Evolutionary conservation across 2,329 filamentous ascomycete species (phyloP), one percentile per base, ranked within the genome.

Genomic region (Fonsecaea multimorphosa): DNA sequence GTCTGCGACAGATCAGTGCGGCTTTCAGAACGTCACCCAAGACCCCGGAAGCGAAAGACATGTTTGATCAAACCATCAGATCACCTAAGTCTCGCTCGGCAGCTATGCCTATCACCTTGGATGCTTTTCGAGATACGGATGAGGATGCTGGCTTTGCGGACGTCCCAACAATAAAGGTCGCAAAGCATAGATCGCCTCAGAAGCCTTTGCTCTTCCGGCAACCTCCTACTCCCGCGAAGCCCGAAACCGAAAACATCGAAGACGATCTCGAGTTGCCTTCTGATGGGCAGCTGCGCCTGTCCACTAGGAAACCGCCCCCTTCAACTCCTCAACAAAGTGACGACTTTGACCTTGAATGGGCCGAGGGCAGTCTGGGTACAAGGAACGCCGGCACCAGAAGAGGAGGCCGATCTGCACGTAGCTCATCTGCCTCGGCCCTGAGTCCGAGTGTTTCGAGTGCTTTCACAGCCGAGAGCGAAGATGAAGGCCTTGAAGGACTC

Each of bases 401-500:
- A 72, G 92, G 94, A 73, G 86, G 84, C n/a, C 87, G 87, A 46
- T 93, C 92, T 56, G 88, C 89, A 73, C 88, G 92, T 73, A 95
- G 92, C 80, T 97, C 93, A 0, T 94, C 92, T 19, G 88, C 90
- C 38, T 97, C 93, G 44, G 91, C 92, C 31, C 85, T 97, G 76
- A 98, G 94, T 75, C 94, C 95, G 14, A 98, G 93, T 76, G 86
- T 96, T 63, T 91, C 93, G 22, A 98, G 94, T 77, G 95, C 91
- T 69, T 88, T 96, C 72, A 97, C 93, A 1, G 86, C 87, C 9
- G 95, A 97, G 80, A 98, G 93, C 74, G 94, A 97, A 75, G 93
- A 97, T 71, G 94, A 98, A 77, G 90, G 91, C 6, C 86, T 98
- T 66, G 91, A 95, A 67, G 94, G 94, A n/a, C 84, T 99, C 14